Evolutionary conservation across 129 eudicot species (phyloP).

Genomic region (Lonicera japonica): DNA sequence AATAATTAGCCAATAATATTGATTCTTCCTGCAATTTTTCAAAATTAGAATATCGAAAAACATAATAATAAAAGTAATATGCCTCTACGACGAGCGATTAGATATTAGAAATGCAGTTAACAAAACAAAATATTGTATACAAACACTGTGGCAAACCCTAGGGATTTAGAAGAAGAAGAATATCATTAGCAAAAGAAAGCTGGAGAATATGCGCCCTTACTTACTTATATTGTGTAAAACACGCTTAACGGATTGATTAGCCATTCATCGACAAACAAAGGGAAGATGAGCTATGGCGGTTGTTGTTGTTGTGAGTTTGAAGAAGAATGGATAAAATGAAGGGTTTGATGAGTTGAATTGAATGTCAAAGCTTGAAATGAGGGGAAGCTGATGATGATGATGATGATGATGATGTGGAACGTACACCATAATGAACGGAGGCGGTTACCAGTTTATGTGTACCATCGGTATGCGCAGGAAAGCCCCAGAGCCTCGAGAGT

Average conservation of each 20-base stretch:
- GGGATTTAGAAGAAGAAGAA: neutral
- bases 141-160: neutral
- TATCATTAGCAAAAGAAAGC: neutral
- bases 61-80: neutral
- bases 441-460: neutral
- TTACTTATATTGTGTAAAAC: conserved; percentile 24
- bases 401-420: no score
- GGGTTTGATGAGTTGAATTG: no score
- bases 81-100: neutral
- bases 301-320: no score
- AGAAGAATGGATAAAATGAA: neutral
- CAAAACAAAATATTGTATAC: neutral
- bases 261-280: neutral
- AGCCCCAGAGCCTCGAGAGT: neutral
- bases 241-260: conserved; percentile 25
- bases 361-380: neutral
- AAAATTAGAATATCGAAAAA: neutral
- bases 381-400: no score
- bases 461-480: neutral
- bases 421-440: neutral
- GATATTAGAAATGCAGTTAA: neutral
- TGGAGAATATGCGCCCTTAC: neutral
- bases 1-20: neutral
- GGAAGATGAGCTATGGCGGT: no score
- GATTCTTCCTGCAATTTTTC: neutral